Percentiles rank a stretch among this genome's conserved stretches.
phyloP scores from a whole-genome alignment of 1,139 yeast genomes.

The Nadsonia commutata region DNA sequence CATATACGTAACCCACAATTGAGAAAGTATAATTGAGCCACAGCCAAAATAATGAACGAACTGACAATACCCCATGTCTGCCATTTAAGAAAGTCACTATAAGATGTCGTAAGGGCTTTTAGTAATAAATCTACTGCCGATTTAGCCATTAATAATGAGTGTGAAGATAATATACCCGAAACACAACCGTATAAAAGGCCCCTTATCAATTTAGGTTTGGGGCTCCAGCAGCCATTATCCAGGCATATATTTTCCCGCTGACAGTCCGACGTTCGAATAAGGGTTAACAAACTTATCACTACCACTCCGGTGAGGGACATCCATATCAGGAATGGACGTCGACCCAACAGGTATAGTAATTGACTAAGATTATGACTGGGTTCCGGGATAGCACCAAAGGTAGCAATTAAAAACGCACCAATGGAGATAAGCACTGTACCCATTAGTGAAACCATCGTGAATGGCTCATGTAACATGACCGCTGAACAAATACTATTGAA shows the following conservation, averaged over 20 bases:
- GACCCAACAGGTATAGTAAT: slow-evolving; percentile 28
- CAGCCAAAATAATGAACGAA: slow-evolving; percentile 52
- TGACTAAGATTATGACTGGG: slow-evolving; percentile 37
- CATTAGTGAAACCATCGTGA: slow-evolving; percentile 38
- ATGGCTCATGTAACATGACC: slow-evolving; percentile 50
- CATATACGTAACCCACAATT: slow-evolving; percentile 60
- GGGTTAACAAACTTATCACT: not conserved
- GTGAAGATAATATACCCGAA: slow-evolving; percentile 75
- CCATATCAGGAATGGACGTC: slow-evolving; percentile 33
- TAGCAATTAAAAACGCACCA: slow-evolving; percentile 76
- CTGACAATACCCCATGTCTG: slow-evolving; percentile 37
- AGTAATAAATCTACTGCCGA: slow-evolving; percentile 56
- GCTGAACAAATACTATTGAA: slow-evolving; percentile 71
- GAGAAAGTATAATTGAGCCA: slow-evolving; percentile 56
- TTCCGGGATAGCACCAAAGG: slow-evolving; percentile 45
- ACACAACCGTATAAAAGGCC: slow-evolving; percentile 43
- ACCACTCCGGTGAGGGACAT: slow-evolving; percentile 13
- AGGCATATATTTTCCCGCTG: not conserved
- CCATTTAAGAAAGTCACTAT: slow-evolving; percentile 22
- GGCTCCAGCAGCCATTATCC: not conserved
- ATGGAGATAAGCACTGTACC: slow-evolving; percentile 58
- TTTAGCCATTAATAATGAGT: slow-evolving; percentile 72
- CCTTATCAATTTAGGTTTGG: not conserved
- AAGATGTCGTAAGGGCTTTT: slow-evolving; percentile 20
- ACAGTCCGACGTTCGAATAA: not conserved